Evolutionary conservation across 805 yeast genomes (phyloP).

Genomic region (Zygosaccharomyces kombuchaensis): DNA sequence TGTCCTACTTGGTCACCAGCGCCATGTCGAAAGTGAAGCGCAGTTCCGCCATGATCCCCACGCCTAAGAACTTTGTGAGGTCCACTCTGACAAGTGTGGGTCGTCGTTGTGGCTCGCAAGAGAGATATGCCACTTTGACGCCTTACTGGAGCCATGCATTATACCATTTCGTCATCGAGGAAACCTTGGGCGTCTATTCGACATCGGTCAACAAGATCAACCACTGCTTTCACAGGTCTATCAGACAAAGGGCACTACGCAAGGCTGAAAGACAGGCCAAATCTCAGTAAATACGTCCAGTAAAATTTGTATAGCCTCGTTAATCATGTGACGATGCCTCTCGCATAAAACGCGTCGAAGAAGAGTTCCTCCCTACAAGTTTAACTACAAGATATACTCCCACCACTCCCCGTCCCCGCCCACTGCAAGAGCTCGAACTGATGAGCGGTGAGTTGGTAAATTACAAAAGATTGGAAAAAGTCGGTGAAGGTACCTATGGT

Average conservation of each 20-base stretch:
- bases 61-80: conserved; percentile 73
- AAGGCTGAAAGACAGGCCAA: conserved; percentile 43
- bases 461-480: conserved; percentile 90
- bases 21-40: conserved; percentile 92
- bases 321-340: conserved; percentile 1
- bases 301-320: background rate
- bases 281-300: conserved; percentile 16
- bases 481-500: conserved; percentile 97
- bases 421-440: background rate
- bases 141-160: conserved; percentile 95
- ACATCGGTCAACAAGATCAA: conserved; percentile 64
- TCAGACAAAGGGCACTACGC: conserved; percentile 76
- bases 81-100: conserved; percentile 68
- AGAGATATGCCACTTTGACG: conserved; percentile 76
- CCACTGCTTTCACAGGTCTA: conserved; percentile 69
- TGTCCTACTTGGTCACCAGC: conserved; percentile 88
- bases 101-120: conserved; percentile 89
- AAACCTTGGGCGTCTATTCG: conserved; percentile 78
- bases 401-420: background rate
- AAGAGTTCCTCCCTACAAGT: background rate
- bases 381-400: background rate
- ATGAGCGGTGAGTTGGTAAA: conserved; percentile 84
- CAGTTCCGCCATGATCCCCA: conserved; percentile 72
- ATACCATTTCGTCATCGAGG: conserved; percentile 77
- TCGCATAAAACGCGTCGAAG: conserved; percentile 5